Evolutionary conservation across 1,284 basidiomycete species (phyloP).

Genomic region (Boletellus deceptivus): DNA sequence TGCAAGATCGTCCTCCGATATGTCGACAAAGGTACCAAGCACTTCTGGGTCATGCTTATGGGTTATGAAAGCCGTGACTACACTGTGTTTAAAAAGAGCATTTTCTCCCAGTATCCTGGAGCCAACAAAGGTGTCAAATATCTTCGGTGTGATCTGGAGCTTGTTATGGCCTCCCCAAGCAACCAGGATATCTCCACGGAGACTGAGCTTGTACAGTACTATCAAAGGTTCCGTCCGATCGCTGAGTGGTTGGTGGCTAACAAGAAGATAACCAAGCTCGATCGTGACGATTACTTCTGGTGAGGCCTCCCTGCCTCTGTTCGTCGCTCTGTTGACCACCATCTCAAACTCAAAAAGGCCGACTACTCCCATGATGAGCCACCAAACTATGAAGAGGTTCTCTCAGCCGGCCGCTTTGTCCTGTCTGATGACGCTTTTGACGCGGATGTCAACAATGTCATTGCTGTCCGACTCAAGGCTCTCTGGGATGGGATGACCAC

Average conservation of each 20-base stretch:
- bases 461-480: neutral
- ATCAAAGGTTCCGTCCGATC: slow-evolving; percentile 1
- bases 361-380: neutral
- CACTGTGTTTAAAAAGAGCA: neutral
- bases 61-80: slow-evolving; percentile 4
- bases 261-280: slow-evolving; percentile 2
- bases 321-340: neutral
- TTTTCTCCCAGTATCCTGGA: slow-evolving; percentile 3
- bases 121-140: slow-evolving; percentile 4
- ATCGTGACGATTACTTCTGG: neutral
- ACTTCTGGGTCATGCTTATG: slow-evolving; percentile 8
- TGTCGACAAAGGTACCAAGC: slow-evolving; percentile 2
- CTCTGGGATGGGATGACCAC: neutral
- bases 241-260: slow-evolving; percentile 10
- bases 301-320: neutral
- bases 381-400: neutral
- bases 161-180: neutral
- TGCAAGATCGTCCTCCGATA: slow-evolving; percentile 9
- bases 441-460: neutral
- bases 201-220: slow-evolving; percentile 6
- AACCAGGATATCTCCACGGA: slow-evolving; percentile 8
- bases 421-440: neutral
- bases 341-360: neutral
- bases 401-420: neutral
- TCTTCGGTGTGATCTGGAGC: neutral